A percentile compares a stretch with the other conserved stretches of the same genome.
Evolutionary conservation across 768 basidiomycete species (phyloP).

Genomic region (Boletus vinaceobasis): DNA sequence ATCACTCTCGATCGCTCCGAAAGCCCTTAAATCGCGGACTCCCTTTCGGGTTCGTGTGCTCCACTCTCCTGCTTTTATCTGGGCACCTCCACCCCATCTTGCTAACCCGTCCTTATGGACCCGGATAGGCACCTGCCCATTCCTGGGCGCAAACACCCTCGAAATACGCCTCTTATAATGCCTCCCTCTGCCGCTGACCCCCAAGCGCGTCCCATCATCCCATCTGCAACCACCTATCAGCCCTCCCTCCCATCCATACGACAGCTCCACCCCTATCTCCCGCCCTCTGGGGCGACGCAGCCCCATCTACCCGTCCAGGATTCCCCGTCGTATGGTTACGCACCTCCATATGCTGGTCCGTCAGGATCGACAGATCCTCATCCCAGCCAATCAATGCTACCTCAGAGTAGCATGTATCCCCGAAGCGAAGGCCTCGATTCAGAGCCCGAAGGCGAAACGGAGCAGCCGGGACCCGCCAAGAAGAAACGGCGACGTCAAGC

Average conservation of each 20-base stretch:
- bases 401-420: slow-evolving; percentile 23
- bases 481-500: slow-evolving; percentile 83
- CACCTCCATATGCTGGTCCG: slow-evolving; percentile 21
- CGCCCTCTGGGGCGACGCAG: slow-evolving; percentile 41
- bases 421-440: slow-evolving; percentile 46
- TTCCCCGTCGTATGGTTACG: slow-evolving; percentile 26
- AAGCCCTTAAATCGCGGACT: slow-evolving; percentile 22
- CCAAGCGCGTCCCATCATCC: slow-evolving; percentile 26
- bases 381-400: slow-evolving; percentile 16
- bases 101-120: slow-evolving; percentile 34
- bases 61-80: slow-evolving; percentile 22
- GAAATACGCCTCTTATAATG: slow-evolving; percentile 26
- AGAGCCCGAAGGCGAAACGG: slow-evolving; percentile 52
- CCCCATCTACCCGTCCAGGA: slow-evolving; percentile 27
- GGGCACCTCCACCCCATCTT: slow-evolving; percentile 4
- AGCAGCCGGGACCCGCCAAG: slow-evolving; percentile 60
- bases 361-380: slow-evolving; percentile 30
- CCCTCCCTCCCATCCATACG: slow-evolving; percentile 61
- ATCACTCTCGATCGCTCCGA: slow-evolving; percentile 19
- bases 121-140: slow-evolving; percentile 35
- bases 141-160: slow-evolving; percentile 31
- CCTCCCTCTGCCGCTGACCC: slow-evolving; percentile 25
- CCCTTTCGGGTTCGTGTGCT: slow-evolving; percentile 21
- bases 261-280: slow-evolving; percentile 62
- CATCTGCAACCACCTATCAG: slow-evolving; percentile 22